Conservation (phyloP, 1,284 basidiomycete species). For the Wolfiporia cocos region DNA sequence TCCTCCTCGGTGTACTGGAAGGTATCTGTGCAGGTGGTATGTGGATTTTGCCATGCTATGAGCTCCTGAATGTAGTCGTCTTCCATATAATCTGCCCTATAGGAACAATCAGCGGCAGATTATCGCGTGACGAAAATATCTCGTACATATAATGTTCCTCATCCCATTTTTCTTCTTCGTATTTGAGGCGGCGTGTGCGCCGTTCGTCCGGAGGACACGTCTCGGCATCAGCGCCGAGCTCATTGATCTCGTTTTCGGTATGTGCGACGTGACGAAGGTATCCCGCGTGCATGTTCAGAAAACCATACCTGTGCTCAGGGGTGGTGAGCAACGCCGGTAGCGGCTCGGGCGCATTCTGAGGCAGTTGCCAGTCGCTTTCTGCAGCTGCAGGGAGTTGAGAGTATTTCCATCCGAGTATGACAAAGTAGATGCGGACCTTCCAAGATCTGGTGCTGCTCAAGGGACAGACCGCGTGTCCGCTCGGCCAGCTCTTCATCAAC, state of each 20-base stretch:
- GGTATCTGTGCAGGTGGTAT: constrained; percentile 25
- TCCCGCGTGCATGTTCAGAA: constrained; percentile 63
- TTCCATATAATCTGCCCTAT: constrained; percentile 74
- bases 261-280: constrained; percentile 68
- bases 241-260: constrained; percentile 74
- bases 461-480: constrained; percentile 33
- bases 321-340: constrained; percentile 33
- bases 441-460: constrained; percentile 53
- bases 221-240: constrained; percentile 65
- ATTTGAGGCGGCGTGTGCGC: constrained; percentile 39
- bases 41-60: constrained; percentile 54
- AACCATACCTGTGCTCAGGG: constrained; percentile 56
- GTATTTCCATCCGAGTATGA: constrained; percentile 4
- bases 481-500: constrained; percentile 37
- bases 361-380: constrained; percentile 71
- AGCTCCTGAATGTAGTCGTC: constrained; percentile 68
- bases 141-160: constrained; percentile 75
- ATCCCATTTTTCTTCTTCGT: constrained; percentile 73
- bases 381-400: constrained; percentile 40
- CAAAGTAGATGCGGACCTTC: constrained; percentile 37
- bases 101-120: constrained; percentile 2
- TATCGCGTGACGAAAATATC: not conserved
- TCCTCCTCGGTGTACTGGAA: constrained; percentile 66
- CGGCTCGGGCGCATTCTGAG: constrained; percentile 48
- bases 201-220: constrained; percentile 37